Evolutionary conservation across 768 basidiomycete genomes (phyloP).

Genomic region (Phylloporus sp.): DNA sequence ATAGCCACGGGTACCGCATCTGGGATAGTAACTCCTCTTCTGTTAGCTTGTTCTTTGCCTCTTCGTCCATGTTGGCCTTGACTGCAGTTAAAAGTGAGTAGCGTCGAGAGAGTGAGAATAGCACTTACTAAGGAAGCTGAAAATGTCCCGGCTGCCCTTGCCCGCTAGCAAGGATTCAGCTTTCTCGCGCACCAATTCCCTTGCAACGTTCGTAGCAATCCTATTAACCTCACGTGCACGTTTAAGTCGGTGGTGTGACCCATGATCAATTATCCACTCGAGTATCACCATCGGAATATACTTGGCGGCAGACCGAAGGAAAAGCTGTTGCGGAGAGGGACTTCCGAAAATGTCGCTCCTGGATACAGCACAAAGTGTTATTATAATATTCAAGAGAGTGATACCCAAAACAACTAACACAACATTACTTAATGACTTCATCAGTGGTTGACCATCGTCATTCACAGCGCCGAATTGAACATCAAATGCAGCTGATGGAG

Average conservation of each 20-base stretch:
- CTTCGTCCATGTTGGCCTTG: slow-evolving; percentile 28
- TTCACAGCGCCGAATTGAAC: slow-evolving; percentile 34
- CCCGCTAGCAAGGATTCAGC: slow-evolving; percentile 10
- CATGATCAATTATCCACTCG: slow-evolving; percentile 32
- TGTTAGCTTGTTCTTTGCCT: slow-evolving; percentile 21
- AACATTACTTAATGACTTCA: slow-evolving; percentile 9
- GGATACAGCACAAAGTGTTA: slow-evolving; percentile 14
- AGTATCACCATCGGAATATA: slow-evolving; percentile 22
- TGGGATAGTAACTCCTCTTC: slow-evolving; percentile 6
- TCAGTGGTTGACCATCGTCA: slow-evolving; percentile 10
- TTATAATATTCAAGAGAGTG: not conserved
- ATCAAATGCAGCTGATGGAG: slow-evolving; percentile 44
- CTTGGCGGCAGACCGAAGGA: slow-evolving; percentile 9
- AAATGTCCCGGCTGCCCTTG: slow-evolving; percentile 15
- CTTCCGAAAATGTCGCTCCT: slow-evolving; percentile 15
- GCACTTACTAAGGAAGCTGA: slow-evolving; percentile 40
- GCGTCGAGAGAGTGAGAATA: not conserved
- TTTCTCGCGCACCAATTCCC: slow-evolving; percentile 18
- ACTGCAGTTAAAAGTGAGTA: slow-evolving; percentile 10
- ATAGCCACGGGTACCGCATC: slow-evolving; percentile 9
- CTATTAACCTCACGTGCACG: slow-evolving; percentile 16
- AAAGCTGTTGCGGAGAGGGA: slow-evolving; percentile 18
- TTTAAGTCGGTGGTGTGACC: slow-evolving; percentile 18
- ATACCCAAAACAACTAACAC: slow-evolving; percentile 3
- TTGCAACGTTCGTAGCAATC: slow-evolving; percentile 9